Percentiles rank a stretch among this genome's conserved stretches.
Conservation (phyloP, 192 early-diverging fungal species). For the Paraglomus occultum region DNA sequence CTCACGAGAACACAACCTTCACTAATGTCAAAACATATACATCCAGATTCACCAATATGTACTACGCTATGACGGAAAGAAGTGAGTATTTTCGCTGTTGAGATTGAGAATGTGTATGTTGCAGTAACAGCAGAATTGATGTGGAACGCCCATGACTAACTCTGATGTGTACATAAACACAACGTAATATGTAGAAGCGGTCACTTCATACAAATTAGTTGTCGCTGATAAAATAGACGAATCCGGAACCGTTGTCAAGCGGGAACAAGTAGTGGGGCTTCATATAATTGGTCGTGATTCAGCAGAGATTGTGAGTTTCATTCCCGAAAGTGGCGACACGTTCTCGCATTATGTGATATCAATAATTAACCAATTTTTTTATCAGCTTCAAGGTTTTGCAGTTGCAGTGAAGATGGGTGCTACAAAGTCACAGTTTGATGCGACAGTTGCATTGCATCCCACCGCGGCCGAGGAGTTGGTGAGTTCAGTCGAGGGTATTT, state of each 20-base stretch:
- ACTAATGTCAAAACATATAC: slow-evolving; percentile 84
- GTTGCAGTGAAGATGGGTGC: slow-evolving; percentile 99
- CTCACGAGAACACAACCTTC: slow-evolving; percentile 67
- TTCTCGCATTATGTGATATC: background rate
- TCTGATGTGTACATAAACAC: too few species aligned
- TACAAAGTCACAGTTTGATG: slow-evolving; percentile 97
- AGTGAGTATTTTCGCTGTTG: slow-evolving; percentile 44
- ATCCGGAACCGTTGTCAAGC: too few species aligned
- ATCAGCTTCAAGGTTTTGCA: slow-evolving; percentile 85
- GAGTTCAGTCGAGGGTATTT: too few species aligned
- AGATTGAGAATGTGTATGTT: too few species aligned
- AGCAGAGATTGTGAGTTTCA: slow-evolving; percentile 71
- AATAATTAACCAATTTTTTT: background rate
- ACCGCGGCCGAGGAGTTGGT: slow-evolving; percentile 96
- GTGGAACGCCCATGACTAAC: too few species aligned
- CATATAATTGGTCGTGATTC: slow-evolving; percentile 88
- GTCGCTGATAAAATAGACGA: too few species aligned
- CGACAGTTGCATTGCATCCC: slow-evolving; percentile 95
- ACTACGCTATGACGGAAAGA: slow-evolving; percentile 75
- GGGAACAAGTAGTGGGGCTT: slow-evolving; percentile 95
- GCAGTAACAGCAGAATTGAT: too few species aligned
- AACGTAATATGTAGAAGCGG: slow-evolving; percentile 68
- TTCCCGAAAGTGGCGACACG: too few species aligned
- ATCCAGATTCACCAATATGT: slow-evolving; percentile 92
- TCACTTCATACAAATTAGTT: slow-evolving; percentile 91